Evolutionary conservation across 345 rosid species (phyloP).

Genomic region (Lepidium sativum): DNA sequence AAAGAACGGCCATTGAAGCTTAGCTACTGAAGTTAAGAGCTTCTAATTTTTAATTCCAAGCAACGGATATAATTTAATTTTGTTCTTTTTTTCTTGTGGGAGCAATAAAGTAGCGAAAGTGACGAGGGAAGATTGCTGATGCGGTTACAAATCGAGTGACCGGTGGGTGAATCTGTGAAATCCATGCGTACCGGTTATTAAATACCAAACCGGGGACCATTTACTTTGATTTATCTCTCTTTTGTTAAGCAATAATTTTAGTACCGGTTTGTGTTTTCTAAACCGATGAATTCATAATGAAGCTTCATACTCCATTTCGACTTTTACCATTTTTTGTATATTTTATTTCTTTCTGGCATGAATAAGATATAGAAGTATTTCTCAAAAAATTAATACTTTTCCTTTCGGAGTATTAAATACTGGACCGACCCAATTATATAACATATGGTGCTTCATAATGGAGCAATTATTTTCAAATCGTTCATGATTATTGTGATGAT

Average conservation of each 20-base stretch:
- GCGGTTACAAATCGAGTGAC: slow-evolving; percentile 12
- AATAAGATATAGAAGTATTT: not conserved
- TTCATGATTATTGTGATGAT: slow-evolving; percentile 25
- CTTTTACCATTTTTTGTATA: not conserved
- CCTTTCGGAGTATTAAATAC: slow-evolving; percentile 6
- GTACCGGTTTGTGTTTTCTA: not conserved
- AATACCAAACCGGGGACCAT: slow-evolving; percentile 25
- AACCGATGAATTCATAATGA: slow-evolving; percentile 2
- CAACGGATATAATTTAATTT: slow-evolving; percentile 27
- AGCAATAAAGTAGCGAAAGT: slow-evolving; percentile 22
- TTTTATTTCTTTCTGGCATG: not conserved
- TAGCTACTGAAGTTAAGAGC: slow-evolving; percentile 5
- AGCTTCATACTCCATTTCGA: not conserved
- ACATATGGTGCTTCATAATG: slow-evolving; percentile 19
- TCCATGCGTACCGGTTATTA: slow-evolving; percentile 8
- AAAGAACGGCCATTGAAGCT: slow-evolving; percentile 12
- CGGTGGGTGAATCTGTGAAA: slow-evolving; percentile 10
- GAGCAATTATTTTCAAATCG: slow-evolving; percentile 21
- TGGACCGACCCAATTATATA: slow-evolving; percentile 22
- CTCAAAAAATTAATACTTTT: not conserved
- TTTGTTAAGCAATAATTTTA: not conserved
- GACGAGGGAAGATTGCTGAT: slow-evolving; percentile 2
- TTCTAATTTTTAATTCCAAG: not conserved
- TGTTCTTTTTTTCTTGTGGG: not conserved
- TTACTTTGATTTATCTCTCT: not conserved